phyloP scores from a whole-genome alignment of 2,329 filamentous ascomycete species.

The Microsporum ferrugineum region DNA sequence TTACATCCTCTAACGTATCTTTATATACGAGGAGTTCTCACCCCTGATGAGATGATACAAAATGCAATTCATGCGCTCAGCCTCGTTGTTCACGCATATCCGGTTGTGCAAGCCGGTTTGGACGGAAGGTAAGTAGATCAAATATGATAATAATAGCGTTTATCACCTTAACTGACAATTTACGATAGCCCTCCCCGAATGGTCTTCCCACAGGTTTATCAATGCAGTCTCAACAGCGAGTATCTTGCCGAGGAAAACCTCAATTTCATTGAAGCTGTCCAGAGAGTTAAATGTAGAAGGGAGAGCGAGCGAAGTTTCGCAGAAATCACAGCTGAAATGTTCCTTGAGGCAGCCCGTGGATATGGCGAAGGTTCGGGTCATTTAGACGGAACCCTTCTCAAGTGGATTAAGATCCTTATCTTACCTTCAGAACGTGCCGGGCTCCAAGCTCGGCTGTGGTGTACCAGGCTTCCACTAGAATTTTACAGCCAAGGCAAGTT shows the following conservation, averaged over 20 bases:
- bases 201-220: not conserved
- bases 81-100: slow-evolving; percentile 6
- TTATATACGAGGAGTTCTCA: slow-evolving; percentile 4
- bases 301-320: not conserved
- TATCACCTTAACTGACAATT: not conserved
- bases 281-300: not conserved
- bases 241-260: not conserved
- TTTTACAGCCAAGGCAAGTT: slow-evolving; percentile 5
- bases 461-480: slow-evolving; percentile 5
- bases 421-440: not conserved
- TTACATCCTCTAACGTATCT: slow-evolving; percentile 7
- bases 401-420: slow-evolving; percentile 3
- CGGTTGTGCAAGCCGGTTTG: not conserved
- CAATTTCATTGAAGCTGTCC: not conserved
- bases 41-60: not conserved
- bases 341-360: slow-evolving; percentile 4
- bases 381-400: slow-evolving; percentile 1
- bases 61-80: slow-evolving; percentile 4
- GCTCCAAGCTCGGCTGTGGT: slow-evolving; percentile 6
- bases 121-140: not conserved
- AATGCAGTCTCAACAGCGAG: slow-evolving; percentile 4
- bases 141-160: not conserved
- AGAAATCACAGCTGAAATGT: slow-evolving; percentile 3
- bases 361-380: slow-evolving; percentile 5
- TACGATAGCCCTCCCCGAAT: not conserved